Evolutionary conservation across 768 basidiomycete species (phyloP).

Genomic region (Suillus americanus): DNA sequence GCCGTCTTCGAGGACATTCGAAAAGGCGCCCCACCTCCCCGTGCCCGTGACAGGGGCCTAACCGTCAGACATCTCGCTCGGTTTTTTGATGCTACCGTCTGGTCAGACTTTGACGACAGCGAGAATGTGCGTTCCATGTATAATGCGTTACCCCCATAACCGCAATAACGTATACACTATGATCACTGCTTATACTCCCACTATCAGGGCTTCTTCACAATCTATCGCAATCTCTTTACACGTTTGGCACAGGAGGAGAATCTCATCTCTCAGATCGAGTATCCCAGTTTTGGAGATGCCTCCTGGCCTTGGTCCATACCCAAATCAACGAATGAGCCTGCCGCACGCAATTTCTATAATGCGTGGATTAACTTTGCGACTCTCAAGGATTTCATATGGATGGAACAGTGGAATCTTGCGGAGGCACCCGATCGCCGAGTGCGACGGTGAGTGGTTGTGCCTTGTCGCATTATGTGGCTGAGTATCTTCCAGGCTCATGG

Average conservation of each 20-base stretch:
- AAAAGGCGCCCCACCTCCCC: slow-evolving; percentile 58
- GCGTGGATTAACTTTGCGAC: slow-evolving; percentile 88
- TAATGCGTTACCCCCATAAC: not conserved
- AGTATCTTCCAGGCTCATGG: slow-evolving; percentile 66
- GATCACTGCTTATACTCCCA: not conserved
- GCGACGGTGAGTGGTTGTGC: slow-evolving; percentile 53
- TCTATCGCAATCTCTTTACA: slow-evolving; percentile 85
- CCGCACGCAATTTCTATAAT: slow-evolving; percentile 76
- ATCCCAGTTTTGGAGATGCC: slow-evolving; percentile 83
- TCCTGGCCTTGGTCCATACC: slow-evolving; percentile 67
- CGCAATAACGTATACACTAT: slow-evolving; percentile 2
- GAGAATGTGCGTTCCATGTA: slow-evolving; percentile 46
- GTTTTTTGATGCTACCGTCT: slow-evolving; percentile 78
- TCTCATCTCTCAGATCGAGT: slow-evolving; percentile 43
- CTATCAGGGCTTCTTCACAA: slow-evolving; percentile 80
- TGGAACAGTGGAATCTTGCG: slow-evolving; percentile 75
- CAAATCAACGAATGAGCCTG: slow-evolving; percentile 44
- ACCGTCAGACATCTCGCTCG: slow-evolving; percentile 77
- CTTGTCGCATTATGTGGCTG: not conserved
- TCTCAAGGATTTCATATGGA: slow-evolving; percentile 86
- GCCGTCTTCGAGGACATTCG: slow-evolving; percentile 85
- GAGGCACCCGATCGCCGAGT: slow-evolving; percentile 88
- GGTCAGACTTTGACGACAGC: slow-evolving; percentile 63
- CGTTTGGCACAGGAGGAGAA: slow-evolving; percentile 81
- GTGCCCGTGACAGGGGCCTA: slow-evolving; percentile 67